Conservation (phyloP, 331 rosid genomes). For the Quercus phellos region DNA sequence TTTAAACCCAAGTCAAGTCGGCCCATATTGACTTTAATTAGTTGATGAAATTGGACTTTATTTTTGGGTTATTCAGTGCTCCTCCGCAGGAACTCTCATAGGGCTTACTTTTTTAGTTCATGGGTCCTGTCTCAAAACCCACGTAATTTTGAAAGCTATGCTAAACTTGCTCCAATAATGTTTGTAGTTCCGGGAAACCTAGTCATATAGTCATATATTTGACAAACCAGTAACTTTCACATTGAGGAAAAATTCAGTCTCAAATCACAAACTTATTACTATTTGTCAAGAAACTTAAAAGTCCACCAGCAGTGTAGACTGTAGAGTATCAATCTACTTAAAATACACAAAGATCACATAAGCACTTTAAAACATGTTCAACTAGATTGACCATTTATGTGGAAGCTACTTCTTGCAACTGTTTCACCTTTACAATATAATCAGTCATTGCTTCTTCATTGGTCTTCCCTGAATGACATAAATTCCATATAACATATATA, state of each 20-base stretch:
- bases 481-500: neutral
- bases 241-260: neutral
- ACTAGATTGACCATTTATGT: neutral
- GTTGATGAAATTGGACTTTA: neutral
- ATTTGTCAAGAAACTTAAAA: neutral
- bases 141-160: neutral
- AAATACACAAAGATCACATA: neutral
- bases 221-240: too few relatives aligned
- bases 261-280: neutral
- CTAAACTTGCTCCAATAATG: neutral
- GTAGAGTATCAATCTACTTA: neutral
- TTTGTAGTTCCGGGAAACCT: neutral
- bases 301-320: neutral
- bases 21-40: neutral
- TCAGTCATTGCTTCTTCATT: constrained; percentile 22
- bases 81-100: neutral
- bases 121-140: neutral
- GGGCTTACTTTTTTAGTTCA: neutral
- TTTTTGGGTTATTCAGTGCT: neutral
- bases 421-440: constrained; percentile 22
- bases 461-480: constrained; percentile 9
- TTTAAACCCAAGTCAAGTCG: neutral
- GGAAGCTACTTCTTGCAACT: constrained; percentile 7
- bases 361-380: neutral
- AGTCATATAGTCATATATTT: too few relatives aligned